Evolutionary conservation across 768 basidiomycete species (phyloP).

Genomic region (Xerocomus potaroensis): DNA sequence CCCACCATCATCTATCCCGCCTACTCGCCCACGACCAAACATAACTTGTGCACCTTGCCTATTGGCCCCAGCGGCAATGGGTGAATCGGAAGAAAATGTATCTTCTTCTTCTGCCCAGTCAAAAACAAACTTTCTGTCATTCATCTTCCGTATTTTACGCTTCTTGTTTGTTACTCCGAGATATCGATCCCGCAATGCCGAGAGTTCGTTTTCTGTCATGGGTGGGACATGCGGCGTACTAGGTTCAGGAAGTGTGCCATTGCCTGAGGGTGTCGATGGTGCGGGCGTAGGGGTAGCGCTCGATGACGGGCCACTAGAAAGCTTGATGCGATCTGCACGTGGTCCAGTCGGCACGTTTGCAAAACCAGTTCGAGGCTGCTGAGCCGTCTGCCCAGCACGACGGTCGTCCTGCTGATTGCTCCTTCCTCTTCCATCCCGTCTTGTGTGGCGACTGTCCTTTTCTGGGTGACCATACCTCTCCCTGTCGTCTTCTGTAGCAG

Average conservation of each 20-base stretch:
- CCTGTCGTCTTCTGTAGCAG: conserved; percentile 42
- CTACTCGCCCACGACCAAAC: conserved; percentile 81
- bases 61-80: conserved; percentile 63
- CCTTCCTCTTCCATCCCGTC: conserved; percentile 38
- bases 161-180: conserved; percentile 94
- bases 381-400: conserved; percentile 30
- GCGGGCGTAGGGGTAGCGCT: conserved; percentile 49
- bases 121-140: conserved; percentile 97
- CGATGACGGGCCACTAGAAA: conserved; percentile 29
- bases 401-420: conserved; percentile 36
- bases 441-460: conserved; percentile 41
- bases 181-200: conserved; percentile 86
- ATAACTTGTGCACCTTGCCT: conserved; percentile 83
- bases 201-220: conserved; percentile 78
- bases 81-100: conserved; percentile 76
- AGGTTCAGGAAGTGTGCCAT: conserved; percentile 32
- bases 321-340: conserved; percentile 64
- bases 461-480: conserved; percentile 48
- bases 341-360: conserved; percentile 82
- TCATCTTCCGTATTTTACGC: conserved; percentile 90
- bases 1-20: conserved; percentile 82
- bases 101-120: conserved; percentile 99
- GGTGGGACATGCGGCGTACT: conserved; percentile 48
- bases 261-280: conserved; percentile 33
- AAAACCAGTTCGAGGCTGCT: conserved; percentile 42